A percentile compares a stretch with the other conserved stretches of the same genome.
Conservation (phyloP, 108 stramenopile species). For the Fistulifera pelliculosa region DNA sequence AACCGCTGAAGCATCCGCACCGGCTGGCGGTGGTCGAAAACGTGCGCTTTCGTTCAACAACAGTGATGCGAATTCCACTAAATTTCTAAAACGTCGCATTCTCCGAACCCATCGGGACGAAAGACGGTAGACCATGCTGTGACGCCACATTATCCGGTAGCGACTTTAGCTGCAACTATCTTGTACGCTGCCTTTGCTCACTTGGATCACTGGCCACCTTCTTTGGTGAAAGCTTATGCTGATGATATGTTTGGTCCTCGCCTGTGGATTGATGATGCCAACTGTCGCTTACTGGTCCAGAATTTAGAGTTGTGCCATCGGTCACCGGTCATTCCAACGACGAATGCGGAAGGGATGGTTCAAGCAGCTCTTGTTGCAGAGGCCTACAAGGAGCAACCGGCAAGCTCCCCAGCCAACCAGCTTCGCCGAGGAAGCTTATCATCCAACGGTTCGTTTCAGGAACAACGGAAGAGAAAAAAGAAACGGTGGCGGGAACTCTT, state of each 20-base stretch:
- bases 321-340: not conserved
- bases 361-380: constrained; percentile 28
- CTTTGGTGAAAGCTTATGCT: constrained; percentile 48
- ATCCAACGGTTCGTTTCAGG: constrained; percentile 2
- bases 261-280: constrained; percentile 57
- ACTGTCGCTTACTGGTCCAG: constrained; percentile 41
- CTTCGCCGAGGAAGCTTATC: not conserved
- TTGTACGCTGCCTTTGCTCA: constrained; percentile 42
- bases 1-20: not conserved
- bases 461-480: not conserved
- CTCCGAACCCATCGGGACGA: not conserved
- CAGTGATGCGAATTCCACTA: not conserved
- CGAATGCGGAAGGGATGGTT: constrained; percentile 8
- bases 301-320: constrained; percentile 39
- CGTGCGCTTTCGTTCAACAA: constrained; percentile 3
- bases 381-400: constrained; percentile 11
- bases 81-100: constrained; percentile 4
- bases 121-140: not conserved
- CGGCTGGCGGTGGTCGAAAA: constrained; percentile 2
- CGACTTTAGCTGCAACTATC: constrained; percentile 45
- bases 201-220: constrained; percentile 66
- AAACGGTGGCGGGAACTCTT: constrained; percentile 19
- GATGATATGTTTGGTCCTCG: constrained; percentile 70
- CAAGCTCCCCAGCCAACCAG: constrained; percentile 1
- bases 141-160: constrained; percentile 17